phyloP scores from a whole-genome alignment of 768 basidiomycete genomes.

The Suillus plorans region DNA sequence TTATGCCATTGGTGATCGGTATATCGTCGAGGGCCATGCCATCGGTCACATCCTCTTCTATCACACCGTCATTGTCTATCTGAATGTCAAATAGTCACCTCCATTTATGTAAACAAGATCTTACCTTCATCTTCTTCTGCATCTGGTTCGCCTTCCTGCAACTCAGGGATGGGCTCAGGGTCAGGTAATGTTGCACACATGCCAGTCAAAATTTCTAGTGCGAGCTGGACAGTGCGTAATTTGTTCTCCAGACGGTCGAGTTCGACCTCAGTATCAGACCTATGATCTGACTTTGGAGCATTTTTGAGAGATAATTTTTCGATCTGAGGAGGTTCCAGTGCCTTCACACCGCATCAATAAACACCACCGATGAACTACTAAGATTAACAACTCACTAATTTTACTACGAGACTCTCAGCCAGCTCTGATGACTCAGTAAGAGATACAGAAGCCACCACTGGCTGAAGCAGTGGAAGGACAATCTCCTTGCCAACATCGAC shows the following conservation, averaged over 20 bases:
- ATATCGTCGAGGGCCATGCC: slow-evolving; percentile 25
- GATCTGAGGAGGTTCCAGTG: slow-evolving; percentile 44
- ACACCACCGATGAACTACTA: not conserved
- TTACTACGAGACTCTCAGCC: slow-evolving; percentile 51
- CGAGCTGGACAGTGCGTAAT: slow-evolving; percentile 73
- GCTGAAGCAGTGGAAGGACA: slow-evolving; percentile 67
- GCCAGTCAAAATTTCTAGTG: slow-evolving; percentile 87
- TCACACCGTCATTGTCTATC: slow-evolving; percentile 44
- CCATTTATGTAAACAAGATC: slow-evolving; percentile 16
- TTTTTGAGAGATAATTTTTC: slow-evolving; percentile 63
- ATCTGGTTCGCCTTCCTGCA: slow-evolving; percentile 32
- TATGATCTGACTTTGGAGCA: slow-evolving; percentile 76
- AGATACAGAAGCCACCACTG: slow-evolving; percentile 60
- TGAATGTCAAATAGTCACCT: slow-evolving; percentile 33
- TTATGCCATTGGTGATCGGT: slow-evolving; percentile 29
- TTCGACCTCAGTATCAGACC: slow-evolving; percentile 62
- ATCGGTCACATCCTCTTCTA: slow-evolving; percentile 29
- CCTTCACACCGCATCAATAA: slow-evolving; percentile 32
- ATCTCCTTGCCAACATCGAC: slow-evolving; percentile 73
- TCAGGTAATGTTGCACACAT: slow-evolving; percentile 88
- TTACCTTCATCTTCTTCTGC: slow-evolving; percentile 38
- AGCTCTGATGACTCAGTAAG: slow-evolving; percentile 47
- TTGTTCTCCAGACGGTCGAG: slow-evolving; percentile 71
- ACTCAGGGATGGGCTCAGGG: slow-evolving; percentile 61
- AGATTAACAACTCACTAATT: slow-evolving; percentile 40